phyloP scores from a whole-genome alignment of 164 flowering plant species.

The Sextonia rubra region DNA sequence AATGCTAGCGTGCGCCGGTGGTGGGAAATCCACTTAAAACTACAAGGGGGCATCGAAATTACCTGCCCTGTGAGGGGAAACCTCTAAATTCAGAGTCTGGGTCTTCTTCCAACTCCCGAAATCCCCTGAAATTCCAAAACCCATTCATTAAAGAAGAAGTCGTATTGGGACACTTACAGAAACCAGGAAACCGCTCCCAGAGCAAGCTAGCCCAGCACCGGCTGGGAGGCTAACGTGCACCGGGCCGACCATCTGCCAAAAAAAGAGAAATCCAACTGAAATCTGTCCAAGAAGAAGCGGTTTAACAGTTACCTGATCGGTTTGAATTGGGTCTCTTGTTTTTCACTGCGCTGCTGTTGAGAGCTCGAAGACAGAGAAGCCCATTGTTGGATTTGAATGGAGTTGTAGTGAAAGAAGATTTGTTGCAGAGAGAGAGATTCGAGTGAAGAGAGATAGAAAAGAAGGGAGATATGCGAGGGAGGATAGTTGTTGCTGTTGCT shows the following conservation, averaged over 20 bases:
- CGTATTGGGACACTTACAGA: not conserved
- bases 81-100: slow-evolving; percentile 9
- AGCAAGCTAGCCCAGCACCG: not conserved
- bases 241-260: not conserved
- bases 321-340: not conserved
- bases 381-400: not conserved
- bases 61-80: slow-evolving; percentile 92
- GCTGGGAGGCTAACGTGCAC: slow-evolving; percentile 1
- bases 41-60: not conserved
- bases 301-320: not conserved
- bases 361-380: not conserved
- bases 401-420: not conserved
- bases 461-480: not conserved
- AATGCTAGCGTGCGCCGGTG: not conserved
- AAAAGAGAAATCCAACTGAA: not conserved
- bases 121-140: slow-evolving; percentile 1
- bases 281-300: not conserved
- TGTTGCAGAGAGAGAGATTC: not conserved
- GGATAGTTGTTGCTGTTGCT: slow-evolving; percentile 4
- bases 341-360: not conserved
- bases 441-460: not conserved
- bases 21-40: not conserved
- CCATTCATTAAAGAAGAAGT: too few relatives aligned
- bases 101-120: not conserved
- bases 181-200: not conserved